These are phyloP conservation scores for Alternaria sp. DNA, from an alignment of 2,329 filamentous ascomycete species.

Conservation along the genomic window DNA sequence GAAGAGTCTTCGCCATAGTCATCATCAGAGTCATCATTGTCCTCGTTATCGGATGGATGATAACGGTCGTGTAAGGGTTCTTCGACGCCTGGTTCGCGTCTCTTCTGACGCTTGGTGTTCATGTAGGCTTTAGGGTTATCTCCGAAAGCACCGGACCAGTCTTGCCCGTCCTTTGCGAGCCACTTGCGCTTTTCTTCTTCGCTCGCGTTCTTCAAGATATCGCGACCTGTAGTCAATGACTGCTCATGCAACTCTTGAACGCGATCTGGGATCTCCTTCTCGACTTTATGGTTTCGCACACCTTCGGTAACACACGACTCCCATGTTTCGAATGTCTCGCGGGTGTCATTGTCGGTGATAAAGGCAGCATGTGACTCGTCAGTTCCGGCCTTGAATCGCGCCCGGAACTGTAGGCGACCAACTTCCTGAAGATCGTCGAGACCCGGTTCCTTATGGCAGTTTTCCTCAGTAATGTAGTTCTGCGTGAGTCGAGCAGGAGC, in stretches of 20 bases:
- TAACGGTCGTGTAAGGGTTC: conserved; percentile 61
- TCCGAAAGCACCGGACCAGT: conserved; percentile 89
- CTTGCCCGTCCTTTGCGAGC: conserved; percentile 79
- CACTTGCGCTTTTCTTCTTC: conserved; percentile 79
- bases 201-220: conserved; percentile 76
- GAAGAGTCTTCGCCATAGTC: conserved; percentile 49
- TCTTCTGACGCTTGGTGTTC: conserved; percentile 61
- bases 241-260: conserved; percentile 81
- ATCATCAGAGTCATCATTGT: conserved; percentile 51
- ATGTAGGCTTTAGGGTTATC: conserved; percentile 72
- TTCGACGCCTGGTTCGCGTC: conserved; percentile 64
- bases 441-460: conserved; percentile 73
- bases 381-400: conserved; percentile 86
- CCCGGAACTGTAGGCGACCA: conserved; percentile 81
- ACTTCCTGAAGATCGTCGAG: conserved; percentile 79
- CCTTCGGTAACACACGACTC: conserved; percentile 91
- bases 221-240: conserved; percentile 79
- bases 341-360: conserved; percentile 83
- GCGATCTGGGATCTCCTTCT: conserved; percentile 74
- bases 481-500: conserved; percentile 80
- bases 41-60: conserved; percentile 55
- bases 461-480: conserved; percentile 88
- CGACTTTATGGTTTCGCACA: conserved; percentile 75
- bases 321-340: conserved; percentile 95
- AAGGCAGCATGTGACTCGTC: conserved; percentile 86